phyloP scores from a whole-genome alignment of 1,139 yeast species.

The Geotrichum fermentans region DNA sequence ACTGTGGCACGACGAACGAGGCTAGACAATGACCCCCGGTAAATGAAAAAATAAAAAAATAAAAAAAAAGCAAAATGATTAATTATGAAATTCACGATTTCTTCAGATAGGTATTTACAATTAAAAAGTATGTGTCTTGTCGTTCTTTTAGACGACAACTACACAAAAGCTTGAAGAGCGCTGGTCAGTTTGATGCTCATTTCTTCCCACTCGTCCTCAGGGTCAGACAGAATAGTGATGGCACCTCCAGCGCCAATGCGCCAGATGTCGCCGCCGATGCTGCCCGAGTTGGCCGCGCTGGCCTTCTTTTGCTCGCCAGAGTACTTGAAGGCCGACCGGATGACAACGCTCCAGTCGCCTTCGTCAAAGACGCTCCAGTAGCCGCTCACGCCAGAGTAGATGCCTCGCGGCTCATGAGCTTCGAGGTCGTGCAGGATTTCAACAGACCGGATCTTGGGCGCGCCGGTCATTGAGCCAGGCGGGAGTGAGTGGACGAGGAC shows the following conservation, averaged over 20 bases:
- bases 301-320: constrained; percentile 33
- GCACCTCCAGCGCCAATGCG: constrained; percentile 98
- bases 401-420: constrained; percentile 58
- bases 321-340: constrained; percentile 76
- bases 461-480: constrained; percentile 99
- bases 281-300: constrained; percentile 1
- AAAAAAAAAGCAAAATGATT: too few relatives aligned
- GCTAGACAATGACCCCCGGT: too few relatives aligned
- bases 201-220: constrained; percentile 86
- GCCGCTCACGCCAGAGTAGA: constrained; percentile 93
- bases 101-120: too few relatives aligned
- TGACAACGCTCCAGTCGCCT: constrained; percentile 95
- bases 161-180: constrained; percentile 45
- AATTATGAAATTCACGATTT: too few relatives aligned
- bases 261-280: constrained; percentile 46
- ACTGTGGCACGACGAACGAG: too few relatives aligned
- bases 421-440: constrained; percentile 63
- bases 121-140: too few relatives aligned
- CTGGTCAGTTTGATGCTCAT: constrained; percentile 76
- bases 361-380: constrained; percentile 87
- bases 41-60: too few relatives aligned
- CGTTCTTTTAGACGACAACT: constrained; percentile 4
- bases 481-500: constrained; percentile 75
- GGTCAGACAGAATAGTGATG: constrained; percentile 79
- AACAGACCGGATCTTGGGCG: constrained; percentile 91